These are phyloP conservation scores for Thalassiosira mediterranea DNA, from an alignment of 352 stramenopile genomes.

Conservation along the genomic window DNA sequence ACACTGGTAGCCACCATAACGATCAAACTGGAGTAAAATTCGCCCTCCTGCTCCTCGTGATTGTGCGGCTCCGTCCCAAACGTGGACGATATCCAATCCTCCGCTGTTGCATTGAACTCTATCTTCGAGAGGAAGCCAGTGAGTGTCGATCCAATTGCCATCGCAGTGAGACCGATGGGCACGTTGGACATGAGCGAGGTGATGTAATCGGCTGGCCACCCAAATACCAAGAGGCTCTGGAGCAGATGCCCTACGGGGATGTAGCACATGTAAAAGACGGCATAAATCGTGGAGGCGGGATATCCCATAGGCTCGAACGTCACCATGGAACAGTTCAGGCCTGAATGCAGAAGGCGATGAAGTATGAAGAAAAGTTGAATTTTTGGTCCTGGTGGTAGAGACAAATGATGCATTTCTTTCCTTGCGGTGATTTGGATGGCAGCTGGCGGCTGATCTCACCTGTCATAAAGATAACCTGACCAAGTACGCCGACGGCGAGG, in stretches of 20 bases:
- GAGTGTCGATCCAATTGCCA: slow-evolving; percentile 65
- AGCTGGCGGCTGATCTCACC: no score
- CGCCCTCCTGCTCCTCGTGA: slow-evolving; percentile 54
- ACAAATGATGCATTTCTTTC: no score
- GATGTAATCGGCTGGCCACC: slow-evolving; percentile 78
- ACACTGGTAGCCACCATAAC: slow-evolving; percentile 77
- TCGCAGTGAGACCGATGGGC: slow-evolving; percentile 79
- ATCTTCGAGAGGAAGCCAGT: slow-evolving; percentile 77
- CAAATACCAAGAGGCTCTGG: slow-evolving; percentile 76
- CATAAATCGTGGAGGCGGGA: slow-evolving; percentile 73
- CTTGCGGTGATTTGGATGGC: no score
- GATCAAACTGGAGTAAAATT: slow-evolving; percentile 79
- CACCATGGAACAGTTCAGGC: slow-evolving; percentile 54
- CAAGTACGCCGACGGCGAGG: slow-evolving; percentile 64
- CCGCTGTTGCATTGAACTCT: slow-evolving; percentile 65
- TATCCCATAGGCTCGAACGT: slow-evolving; percentile 60
- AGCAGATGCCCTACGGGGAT: slow-evolving; percentile 74
- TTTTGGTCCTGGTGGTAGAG: no score
- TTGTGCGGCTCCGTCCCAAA: slow-evolving; percentile 24
- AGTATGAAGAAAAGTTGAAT: no score
- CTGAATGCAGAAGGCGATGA: no score
- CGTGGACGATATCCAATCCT: slow-evolving; percentile 55
- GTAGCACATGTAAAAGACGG: slow-evolving; percentile 72
- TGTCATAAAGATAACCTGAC: slow-evolving; percentile 75
- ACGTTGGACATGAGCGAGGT: slow-evolving; percentile 68